These are phyloP conservation scores for Tuber calosporum DNA, from an alignment of 495 filamentous ascomycete species.

Conservation along the genomic window DNA sequence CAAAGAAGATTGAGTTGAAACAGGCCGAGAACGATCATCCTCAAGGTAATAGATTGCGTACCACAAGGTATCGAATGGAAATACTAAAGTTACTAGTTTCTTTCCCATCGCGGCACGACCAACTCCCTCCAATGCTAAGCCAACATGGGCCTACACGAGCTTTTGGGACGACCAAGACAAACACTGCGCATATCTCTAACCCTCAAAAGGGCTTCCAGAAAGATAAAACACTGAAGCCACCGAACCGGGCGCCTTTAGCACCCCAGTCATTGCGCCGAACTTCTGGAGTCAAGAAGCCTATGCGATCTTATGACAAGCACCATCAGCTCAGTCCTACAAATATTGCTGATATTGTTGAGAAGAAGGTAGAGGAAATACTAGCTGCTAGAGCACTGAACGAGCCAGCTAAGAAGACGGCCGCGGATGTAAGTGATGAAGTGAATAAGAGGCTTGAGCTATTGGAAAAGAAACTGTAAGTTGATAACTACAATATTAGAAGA, in stretches of 20 bases:
- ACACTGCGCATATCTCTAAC: constrained; percentile 11
- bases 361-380: constrained; percentile 80
- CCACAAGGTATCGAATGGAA: constrained; percentile 1
- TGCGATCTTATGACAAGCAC: constrained; percentile 40
- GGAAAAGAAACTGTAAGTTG: constrained; percentile 60
- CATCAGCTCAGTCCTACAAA: constrained; percentile 45
- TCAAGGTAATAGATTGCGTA: neutral
- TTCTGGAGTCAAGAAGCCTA: constrained; percentile 40
- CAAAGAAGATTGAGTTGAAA: constrained; percentile 91
- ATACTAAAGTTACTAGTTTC: constrained; percentile 7
- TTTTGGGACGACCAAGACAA: constrained; percentile 34
- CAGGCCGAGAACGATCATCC: constrained; percentile 59
- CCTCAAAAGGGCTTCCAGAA: constrained; percentile 7
- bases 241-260: constrained; percentile 22
- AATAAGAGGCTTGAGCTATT: constrained; percentile 73
- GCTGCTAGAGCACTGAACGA: constrained; percentile 57
- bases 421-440: constrained; percentile 64
- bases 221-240: constrained; percentile 15
- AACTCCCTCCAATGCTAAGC: constrained; percentile 12
- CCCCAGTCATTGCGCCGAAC: constrained; percentile 26
- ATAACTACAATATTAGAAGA: neutral
- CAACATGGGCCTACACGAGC: constrained; percentile 28
- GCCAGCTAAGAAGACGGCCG: constrained; percentile 16
- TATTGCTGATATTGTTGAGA: constrained; percentile 85
- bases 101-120: constrained; percentile 26